Evolutionary conservation across 192 early-diverging fungal genomes (phyloP).

Genomic region (Entomortierella chlamydospora): DNA sequence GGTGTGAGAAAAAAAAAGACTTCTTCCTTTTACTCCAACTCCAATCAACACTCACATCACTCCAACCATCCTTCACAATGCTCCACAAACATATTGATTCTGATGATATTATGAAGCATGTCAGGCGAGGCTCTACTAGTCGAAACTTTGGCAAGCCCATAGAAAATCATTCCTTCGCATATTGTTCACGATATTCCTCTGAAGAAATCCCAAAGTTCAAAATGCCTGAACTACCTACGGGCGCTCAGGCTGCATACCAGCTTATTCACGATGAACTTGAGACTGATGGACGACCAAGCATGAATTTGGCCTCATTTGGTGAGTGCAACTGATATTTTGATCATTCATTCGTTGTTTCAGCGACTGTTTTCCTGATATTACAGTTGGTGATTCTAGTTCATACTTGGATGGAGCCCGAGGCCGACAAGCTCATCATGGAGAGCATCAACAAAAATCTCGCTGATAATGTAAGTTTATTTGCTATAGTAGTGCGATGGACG

Average conservation of each 20-base stretch:
- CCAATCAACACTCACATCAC: not conserved
- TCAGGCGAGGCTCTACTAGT: not conserved
- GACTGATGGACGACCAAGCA: slow-evolving; percentile 81
- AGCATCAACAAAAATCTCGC: slow-evolving; percentile 81
- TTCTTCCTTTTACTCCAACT: not conserved
- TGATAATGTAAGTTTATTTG: slow-evolving; percentile 44
- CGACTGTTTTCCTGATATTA: slow-evolving; percentile 69
- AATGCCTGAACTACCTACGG: slow-evolving; percentile 55
- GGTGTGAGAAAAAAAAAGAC: not conserved
- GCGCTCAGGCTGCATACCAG: slow-evolving; percentile 72
- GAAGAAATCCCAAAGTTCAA: slow-evolving; percentile 57
- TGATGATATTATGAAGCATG: slow-evolving; percentile 30
- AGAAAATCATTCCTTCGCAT: slow-evolving; percentile 45
- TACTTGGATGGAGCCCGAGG: slow-evolving; percentile 84
- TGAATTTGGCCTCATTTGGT: slow-evolving; percentile 78
- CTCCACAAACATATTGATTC: slow-evolving; percentile 54
- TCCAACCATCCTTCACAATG: slow-evolving; percentile 3
- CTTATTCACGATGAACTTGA: slow-evolving; percentile 80
- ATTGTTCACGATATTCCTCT: slow-evolving; percentile 59
- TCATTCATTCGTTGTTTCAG: slow-evolving; percentile 53
- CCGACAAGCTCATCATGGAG: slow-evolving; percentile 81
- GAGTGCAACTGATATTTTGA: not conserved
- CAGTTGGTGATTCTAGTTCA: slow-evolving; percentile 73
- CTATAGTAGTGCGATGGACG: too few relatives aligned
- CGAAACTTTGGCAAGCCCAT: not conserved